Evolutionary conservation across 2,329 filamentous ascomycete genomes (phyloP), one percentile per base, ranked within the genome.

Genomic region (Penicillium occitanis): DNA sequence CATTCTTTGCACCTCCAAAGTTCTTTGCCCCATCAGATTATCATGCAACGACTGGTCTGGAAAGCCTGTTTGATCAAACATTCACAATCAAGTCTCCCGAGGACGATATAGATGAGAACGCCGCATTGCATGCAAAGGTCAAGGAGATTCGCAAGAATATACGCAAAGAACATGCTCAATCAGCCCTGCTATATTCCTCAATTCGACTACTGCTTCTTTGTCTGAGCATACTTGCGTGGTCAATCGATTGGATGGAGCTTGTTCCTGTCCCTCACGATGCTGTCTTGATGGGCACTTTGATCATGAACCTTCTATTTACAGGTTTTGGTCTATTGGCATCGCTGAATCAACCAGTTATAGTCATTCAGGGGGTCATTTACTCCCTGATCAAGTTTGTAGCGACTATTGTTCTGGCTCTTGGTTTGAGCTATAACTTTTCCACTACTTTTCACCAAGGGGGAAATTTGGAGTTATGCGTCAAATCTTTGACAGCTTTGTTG

Each of bases 21-120:
- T 83, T 83, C 70, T 83, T 83, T 61, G 78, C 80, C 4, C 71
- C 69, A 46, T 74, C 76, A 66, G 79, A 82, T 65, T 73, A 77
- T 68, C 71, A 73, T 55, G 74, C 76, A 22, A 79, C 81, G 30
- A 83, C 81, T 30, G 81, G 81, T 7, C 70, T 84, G 11, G 82
- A 84, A 70, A 76, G 72, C 48, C 70, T 83, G 28, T 83, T 84
- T 70, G 78, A 81, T 58, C 74, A 74, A 33, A 75, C 81, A 3
- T 83, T 83, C 64, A 80, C 78, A 71, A 73, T 76, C 64, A 70
- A 74, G 68, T 70, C 72, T 58, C 67, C 74, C 14, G 73, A 75
- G 55, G 71, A 77, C 44, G 70, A 69, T 5, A 70, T 69, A 1
- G 68, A 70, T 30, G 65, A 68, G 30, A 62, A 69, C 7, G 73